Percentiles rank a stretch among this genome's conserved stretches.
These are phyloP conservation scores for Botrytis aclada DNA, from an alignment of 2,329 filamentous ascomycete species.

Conservation along the genomic window DNA sequence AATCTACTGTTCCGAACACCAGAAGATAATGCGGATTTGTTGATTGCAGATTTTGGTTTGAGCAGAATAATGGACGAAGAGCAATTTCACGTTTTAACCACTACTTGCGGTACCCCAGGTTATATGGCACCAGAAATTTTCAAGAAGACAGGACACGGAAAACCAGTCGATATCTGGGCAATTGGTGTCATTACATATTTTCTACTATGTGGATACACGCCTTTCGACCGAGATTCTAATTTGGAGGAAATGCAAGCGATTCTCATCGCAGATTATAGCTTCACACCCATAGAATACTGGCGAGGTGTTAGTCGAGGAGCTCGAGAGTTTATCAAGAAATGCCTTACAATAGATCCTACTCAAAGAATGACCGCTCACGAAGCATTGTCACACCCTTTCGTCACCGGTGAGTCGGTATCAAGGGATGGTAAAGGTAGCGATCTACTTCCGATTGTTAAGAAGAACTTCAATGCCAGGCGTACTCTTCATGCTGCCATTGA, in stretches of 20 bases:
- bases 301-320: constrained; percentile 82
- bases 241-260: constrained; percentile 99
- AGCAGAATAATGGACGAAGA: constrained; percentile 98
- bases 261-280: constrained; percentile 91
- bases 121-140: constrained; percentile 99
- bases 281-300: constrained; percentile 95
- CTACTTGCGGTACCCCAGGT: constrained; percentile 93
- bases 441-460: constrained; percentile 66
- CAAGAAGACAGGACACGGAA: constrained; percentile 96
- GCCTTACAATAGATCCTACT: constrained; percentile 84
- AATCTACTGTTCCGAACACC: constrained; percentile 95
- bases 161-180: constrained; percentile 97
- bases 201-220: constrained; percentile 94
- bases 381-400: constrained; percentile 64
- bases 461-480: constrained; percentile 69
- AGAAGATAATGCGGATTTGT: constrained; percentile 92
- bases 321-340: constrained; percentile 88
- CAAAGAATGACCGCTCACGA: constrained; percentile 89
- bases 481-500: constrained; percentile 69
- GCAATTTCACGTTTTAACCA: constrained; percentile 95
- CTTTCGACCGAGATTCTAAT: constrained; percentile 95
- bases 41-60: constrained; percentile 96
- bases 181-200: constrained; percentile 99
- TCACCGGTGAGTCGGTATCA: constrained; percentile 49
- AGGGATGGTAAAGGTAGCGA: constrained; percentile 56